Evolutionary conservation across 306 rosid species (phyloP).

Genomic region (Parietaria judaica): DNA sequence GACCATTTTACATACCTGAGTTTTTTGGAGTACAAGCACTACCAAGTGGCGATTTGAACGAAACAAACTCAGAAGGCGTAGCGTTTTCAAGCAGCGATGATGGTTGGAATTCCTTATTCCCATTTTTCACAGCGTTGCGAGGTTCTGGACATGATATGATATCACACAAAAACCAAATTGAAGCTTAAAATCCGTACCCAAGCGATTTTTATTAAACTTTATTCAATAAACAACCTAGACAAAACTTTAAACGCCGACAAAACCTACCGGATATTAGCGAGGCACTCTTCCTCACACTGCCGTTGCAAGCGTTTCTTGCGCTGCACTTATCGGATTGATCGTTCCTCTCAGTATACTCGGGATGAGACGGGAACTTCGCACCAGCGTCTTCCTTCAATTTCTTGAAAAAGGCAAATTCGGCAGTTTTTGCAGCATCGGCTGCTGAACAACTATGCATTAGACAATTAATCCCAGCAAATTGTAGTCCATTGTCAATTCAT

Average conservation of each 20-base stretch:
- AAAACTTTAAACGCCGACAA: neutral
- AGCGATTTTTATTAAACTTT: neutral
- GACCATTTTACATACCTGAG: constrained; percentile 24
- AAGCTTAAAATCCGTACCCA: neutral
- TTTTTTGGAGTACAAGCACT: constrained; percentile 25
- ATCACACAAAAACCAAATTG: constrained; percentile 8
- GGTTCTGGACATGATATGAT: constrained; percentile 33
- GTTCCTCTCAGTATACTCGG: constrained; percentile 18
- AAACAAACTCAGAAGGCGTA: constrained; percentile 23
- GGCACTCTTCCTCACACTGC: constrained; percentile 20
- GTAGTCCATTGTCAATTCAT: constrained; percentile 2
- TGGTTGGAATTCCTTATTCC: constrained; percentile 20
- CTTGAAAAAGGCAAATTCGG: constrained; percentile 75
- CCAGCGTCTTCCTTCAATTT: constrained; percentile 58
- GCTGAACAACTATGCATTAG: constrained; percentile 22
- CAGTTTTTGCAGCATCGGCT: constrained; percentile 54
- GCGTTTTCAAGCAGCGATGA: constrained; percentile 21
- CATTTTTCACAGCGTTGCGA: constrained; percentile 12
- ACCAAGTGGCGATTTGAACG: constrained; percentile 28
- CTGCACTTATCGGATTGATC: constrained; percentile 21
- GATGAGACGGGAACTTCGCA: constrained; percentile 18
- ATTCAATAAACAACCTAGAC: too few relatives aligned
- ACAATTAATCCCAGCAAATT: constrained; percentile 5
- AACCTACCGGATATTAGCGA: neutral
- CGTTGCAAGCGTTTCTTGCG: constrained; percentile 28